Base-by-base conservation (phyloP, 345 rosid species). In the Leavenworthia alabamica region DNA sequence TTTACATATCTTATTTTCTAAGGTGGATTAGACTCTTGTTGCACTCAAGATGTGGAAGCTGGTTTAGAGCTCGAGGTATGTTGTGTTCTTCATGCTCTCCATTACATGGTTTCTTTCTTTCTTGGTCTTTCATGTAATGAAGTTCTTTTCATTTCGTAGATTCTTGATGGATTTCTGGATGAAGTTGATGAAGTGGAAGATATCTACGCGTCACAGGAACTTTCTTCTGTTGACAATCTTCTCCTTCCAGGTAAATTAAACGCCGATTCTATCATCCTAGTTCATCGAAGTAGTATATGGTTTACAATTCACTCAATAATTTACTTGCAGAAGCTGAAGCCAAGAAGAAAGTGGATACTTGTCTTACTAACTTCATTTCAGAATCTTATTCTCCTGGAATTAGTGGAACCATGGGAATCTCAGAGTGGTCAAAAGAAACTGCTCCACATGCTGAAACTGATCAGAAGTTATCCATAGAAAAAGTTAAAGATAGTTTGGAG, bases 121-220 rank as follows among this genome's bases (percentile, higher is more conserved):
- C 33, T 61, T 42, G 29, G 36, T 16, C 47, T 2, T 39, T 43
- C 49, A 7, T 65, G 50, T 46, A 32, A 35, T 47, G 45, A 23
- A 45, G 26, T 59, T 62, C 44, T 70, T 57, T 60, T 46, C 70
- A 22, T 79, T 56, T 72, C 10, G 39, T 73, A 90, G 96, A 83
- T 74, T 80, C 86, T 88, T 55, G 89, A 90, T 64, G 94, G 88
- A 44, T 47, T 82, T 76, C 81, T 88, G 27, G 89, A 81, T 60
- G 90, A 81, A 67, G 82, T 87, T 43, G 85, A 84, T 68, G 89
- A 82, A 70, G 82, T 79, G 52, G 93, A 85, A 60, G 85, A 83
- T 72, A 54, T 82, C 71, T 80, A 80, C 62, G 87, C 83, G 11
- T 78, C 86, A 8, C 62, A 76, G 8, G 73, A 80, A 50, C 81